Percentiles rank a stretch among this genome's conserved stretches.
phyloP scores from a whole-genome alignment of 176 grass and related monocot genomes.

The Zoysia pacifica region DNA sequence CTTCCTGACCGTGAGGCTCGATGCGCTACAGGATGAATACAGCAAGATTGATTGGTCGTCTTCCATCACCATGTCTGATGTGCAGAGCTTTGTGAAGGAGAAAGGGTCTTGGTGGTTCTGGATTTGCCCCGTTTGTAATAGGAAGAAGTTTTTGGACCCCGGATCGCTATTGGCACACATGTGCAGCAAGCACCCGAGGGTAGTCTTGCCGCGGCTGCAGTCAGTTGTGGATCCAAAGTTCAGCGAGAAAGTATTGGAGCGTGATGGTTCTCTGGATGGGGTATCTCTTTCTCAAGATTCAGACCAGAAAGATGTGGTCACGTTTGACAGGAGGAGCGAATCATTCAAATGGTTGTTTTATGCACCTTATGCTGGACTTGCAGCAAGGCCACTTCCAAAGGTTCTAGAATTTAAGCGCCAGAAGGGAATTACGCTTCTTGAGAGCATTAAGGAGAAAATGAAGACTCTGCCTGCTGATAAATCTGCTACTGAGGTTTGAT shows the following conservation, averaged over 20 bases:
- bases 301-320: slow-evolving; percentile 14
- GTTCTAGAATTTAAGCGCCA: not conserved
- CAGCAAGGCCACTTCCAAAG: slow-evolving; percentile 12
- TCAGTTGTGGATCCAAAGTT: slow-evolving; percentile 24
- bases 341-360: slow-evolving; percentile 43
- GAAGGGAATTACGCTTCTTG: slow-evolving; percentile 8
- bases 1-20: slow-evolving; percentile 24
- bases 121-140: slow-evolving; percentile 38
- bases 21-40: slow-evolving; percentile 19
- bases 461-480: slow-evolving; percentile 31
- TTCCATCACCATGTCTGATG: not conserved
- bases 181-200: slow-evolving; percentile 36
- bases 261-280: slow-evolving; percentile 1
- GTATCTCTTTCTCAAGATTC: slow-evolving; percentile 24
- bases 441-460: slow-evolving; percentile 38
- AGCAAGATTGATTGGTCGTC: not conserved
- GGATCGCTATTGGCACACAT: slow-evolving; percentile 29
- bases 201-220: slow-evolving; percentile 29
- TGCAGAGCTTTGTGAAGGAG: slow-evolving; percentile 19
- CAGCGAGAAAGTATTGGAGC: not conserved
- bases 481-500: slow-evolving; percentile 27
- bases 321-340: not conserved
- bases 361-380: slow-evolving; percentile 29
- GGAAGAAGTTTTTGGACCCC: slow-evolving; percentile 22
- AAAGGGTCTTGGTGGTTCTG: slow-evolving; percentile 36